Conservation (phyloP, 2,329 filamentous ascomycete species). For the Venturia asperata region DNA sequence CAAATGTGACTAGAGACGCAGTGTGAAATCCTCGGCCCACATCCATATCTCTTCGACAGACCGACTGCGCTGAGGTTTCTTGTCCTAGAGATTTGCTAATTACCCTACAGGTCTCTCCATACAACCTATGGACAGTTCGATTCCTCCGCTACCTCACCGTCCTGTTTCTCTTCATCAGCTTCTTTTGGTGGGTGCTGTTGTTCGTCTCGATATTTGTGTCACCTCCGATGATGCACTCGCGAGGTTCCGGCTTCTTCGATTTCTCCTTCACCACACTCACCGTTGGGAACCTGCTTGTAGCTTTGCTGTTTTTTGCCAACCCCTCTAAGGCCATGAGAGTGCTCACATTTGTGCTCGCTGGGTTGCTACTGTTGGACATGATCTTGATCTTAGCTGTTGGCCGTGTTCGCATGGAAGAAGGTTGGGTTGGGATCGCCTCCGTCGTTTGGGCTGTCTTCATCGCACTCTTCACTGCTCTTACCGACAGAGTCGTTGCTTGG, state of each 20-base stretch:
- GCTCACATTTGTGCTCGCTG: constrained; percentile 59
- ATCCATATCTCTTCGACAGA: not conserved
- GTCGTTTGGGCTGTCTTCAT: constrained; percentile 78
- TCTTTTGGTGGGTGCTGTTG: constrained; percentile 87
- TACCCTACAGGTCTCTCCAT: constrained; percentile 59
- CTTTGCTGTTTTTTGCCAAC: constrained; percentile 77
- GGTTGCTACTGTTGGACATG: constrained; percentile 64
- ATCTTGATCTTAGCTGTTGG: constrained; percentile 72
- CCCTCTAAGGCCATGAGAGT: constrained; percentile 75
- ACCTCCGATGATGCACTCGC: constrained; percentile 74
- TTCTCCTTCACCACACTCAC: constrained; percentile 78
- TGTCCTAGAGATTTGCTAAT: constrained; percentile 22
- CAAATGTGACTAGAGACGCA: not conserved
- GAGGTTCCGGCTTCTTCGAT: constrained; percentile 87
- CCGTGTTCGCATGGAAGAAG: constrained; percentile 72
- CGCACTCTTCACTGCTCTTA: constrained; percentile 68
- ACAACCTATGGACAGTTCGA: constrained; percentile 89
- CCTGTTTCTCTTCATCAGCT: constrained; percentile 64
- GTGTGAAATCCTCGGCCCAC: not conserved
- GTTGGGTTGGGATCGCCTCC: constrained; percentile 82
- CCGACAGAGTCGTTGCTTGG: constrained; percentile 79
- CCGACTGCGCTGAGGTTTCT: not conserved
- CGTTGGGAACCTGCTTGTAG: constrained; percentile 65
- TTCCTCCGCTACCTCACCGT: constrained; percentile 71
- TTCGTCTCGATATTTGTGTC: constrained; percentile 89